A percentile compares a stretch with the other conserved stretches of the same genome.
Conservation (phyloP, 768 basidiomycete species). For the Gelatoporia subvermispora region DNA sequence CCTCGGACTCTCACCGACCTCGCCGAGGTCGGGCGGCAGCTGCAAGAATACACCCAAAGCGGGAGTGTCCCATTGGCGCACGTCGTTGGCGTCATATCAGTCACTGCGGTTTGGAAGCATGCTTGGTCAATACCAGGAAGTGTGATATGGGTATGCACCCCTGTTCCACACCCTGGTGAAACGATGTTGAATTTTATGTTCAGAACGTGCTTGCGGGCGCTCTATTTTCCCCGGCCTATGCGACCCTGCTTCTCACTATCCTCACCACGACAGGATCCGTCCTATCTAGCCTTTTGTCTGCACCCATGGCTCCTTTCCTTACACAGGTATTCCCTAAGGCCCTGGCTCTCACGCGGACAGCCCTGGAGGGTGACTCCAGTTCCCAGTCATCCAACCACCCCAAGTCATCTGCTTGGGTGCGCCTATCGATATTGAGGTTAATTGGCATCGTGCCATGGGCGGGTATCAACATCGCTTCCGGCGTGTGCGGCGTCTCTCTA, state of each 20-base stretch:
- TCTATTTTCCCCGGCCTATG: slow-evolving; percentile 76
- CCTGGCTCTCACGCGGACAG: slow-evolving; percentile 77
- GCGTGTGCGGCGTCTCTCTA: slow-evolving; percentile 79
- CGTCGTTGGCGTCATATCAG: slow-evolving; percentile 75
- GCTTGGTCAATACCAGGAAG: slow-evolving; percentile 97
- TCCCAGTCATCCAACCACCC: slow-evolving; percentile 24
- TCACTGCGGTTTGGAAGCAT: slow-evolving; percentile 91
- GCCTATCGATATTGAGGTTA: slow-evolving; percentile 81
- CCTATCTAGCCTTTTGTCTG: slow-evolving; percentile 73
- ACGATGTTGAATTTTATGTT: slow-evolving; percentile 5
- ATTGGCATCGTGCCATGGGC: slow-evolving; percentile 96
- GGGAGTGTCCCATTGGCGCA: slow-evolving; percentile 62
- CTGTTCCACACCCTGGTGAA: neutral
- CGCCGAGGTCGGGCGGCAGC: slow-evolving; percentile 67
- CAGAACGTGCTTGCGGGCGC: slow-evolving; percentile 91
- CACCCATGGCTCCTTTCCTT: slow-evolving; percentile 81
- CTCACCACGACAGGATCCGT: slow-evolving; percentile 87
- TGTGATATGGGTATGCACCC: slow-evolving; percentile 72
- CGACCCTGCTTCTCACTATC: slow-evolving; percentile 74
- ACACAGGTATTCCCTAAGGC: slow-evolving; percentile 79
- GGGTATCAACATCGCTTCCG: slow-evolving; percentile 94
- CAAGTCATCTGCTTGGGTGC: slow-evolving; percentile 61
- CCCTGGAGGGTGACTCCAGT: slow-evolving; percentile 65
- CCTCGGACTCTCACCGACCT: slow-evolving; percentile 73
- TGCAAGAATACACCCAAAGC: slow-evolving; percentile 74